Conservation (phyloP, 2,329 filamentous ascomycete genomes). For the Thelonectria rubi region DNA sequence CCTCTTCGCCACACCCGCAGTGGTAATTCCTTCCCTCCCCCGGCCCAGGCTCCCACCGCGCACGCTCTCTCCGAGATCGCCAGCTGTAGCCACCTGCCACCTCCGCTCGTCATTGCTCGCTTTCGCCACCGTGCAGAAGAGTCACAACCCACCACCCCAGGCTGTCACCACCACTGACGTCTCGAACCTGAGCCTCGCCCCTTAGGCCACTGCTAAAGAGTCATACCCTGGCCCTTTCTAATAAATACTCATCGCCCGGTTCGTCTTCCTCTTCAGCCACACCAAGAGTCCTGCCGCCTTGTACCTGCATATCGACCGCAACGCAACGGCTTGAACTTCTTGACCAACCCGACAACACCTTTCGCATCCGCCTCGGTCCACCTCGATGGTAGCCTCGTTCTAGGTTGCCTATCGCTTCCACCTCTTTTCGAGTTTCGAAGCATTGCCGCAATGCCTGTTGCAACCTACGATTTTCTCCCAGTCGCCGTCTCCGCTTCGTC, state of each 20-base stretch:
- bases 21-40: constrained; percentile 36
- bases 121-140: constrained; percentile 52
- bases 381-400: constrained; percentile 48
- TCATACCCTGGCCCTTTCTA: constrained; percentile 43
- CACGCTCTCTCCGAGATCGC: constrained; percentile 52
- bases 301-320: constrained; percentile 44
- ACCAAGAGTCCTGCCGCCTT: constrained; percentile 34
- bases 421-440: constrained; percentile 43
- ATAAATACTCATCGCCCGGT: constrained; percentile 45
- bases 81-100: constrained; percentile 46
- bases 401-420: constrained; percentile 44
- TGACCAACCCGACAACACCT: constrained; percentile 24
- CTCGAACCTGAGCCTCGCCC: constrained; percentile 47
- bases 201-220: constrained; percentile 46
- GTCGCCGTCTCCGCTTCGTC: constrained; percentile 71
- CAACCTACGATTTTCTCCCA: constrained; percentile 60
- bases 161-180: constrained; percentile 41
- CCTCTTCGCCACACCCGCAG: constrained; percentile 42
- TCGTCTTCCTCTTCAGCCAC: constrained; percentile 38
- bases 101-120: constrained; percentile 45
- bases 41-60: constrained; percentile 41
- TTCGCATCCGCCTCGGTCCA: constrained; percentile 22
- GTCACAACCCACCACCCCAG: constrained; percentile 47
- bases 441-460: constrained; percentile 66
- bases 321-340: constrained; percentile 31